Evolutionary conservation across 768 basidiomycete species (phyloP).

Genomic region (Mrakia hoshinonis): DNA sequence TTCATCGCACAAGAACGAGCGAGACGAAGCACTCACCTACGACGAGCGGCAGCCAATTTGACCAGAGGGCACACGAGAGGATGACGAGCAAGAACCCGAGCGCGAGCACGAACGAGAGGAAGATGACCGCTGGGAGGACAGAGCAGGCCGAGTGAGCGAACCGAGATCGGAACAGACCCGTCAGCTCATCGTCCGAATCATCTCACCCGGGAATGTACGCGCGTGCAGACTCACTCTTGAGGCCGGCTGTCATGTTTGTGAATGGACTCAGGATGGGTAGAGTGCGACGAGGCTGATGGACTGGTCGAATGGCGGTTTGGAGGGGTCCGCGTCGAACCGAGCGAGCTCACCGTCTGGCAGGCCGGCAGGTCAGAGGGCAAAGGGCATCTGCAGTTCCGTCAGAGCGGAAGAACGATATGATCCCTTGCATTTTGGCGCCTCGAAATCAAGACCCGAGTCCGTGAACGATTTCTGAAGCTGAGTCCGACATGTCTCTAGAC

Average conservation of each 20-base stretch:
- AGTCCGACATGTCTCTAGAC: too few species aligned
- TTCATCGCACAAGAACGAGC: background rate
- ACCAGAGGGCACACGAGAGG: constrained; percentile 88
- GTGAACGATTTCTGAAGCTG: too few species aligned
- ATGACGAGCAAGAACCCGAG: constrained; percentile 97
- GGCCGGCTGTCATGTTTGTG: constrained; percentile 35
- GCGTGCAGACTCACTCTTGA: constrained; percentile 33
- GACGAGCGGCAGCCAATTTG: constrained; percentile 92
- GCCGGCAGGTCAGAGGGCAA: too few species aligned
- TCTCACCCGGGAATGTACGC: background rate
- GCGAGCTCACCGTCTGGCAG: too few species aligned
- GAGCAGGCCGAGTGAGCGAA: background rate
- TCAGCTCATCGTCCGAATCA: background rate
- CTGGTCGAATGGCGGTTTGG: background rate
- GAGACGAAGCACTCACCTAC: constrained; percentile 59
- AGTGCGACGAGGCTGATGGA: background rate
- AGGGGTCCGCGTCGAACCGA: too few species aligned
- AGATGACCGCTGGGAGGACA: constrained; percentile 53
- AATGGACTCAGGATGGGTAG: background rate
- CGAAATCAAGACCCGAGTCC: too few species aligned
- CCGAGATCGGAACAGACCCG: background rate
- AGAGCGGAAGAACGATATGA: too few species aligned
- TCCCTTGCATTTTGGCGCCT: too few species aligned
- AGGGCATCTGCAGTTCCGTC: too few species aligned
- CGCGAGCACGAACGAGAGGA: constrained; percentile 93